These are phyloP conservation scores for Tylopilus plumbeoviolaceoides DNA, from an alignment of 768 basidiomycete species.

Conservation along the genomic window DNA sequence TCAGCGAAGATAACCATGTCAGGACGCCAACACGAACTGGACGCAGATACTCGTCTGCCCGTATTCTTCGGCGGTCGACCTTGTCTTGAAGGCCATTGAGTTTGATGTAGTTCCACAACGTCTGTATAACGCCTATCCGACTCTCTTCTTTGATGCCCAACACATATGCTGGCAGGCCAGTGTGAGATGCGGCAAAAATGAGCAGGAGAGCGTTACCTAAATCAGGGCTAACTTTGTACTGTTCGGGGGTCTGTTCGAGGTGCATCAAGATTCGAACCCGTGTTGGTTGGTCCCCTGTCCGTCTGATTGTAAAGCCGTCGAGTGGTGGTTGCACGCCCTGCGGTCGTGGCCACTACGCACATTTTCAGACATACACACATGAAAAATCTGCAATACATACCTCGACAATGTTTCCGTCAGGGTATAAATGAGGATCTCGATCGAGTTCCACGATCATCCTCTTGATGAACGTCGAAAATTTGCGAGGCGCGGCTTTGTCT, in stretches of 20 bases:
- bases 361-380: neutral
- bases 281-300: slow-evolving; percentile 75
- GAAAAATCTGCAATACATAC: slow-evolving; percentile 35
- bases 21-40: slow-evolving; percentile 40
- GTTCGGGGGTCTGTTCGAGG: slow-evolving; percentile 82
- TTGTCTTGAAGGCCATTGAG: slow-evolving; percentile 79
- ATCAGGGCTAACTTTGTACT: slow-evolving; percentile 75
- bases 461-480: slow-evolving; percentile 85
- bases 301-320: slow-evolving; percentile 83
- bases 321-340: slow-evolving; percentile 55
- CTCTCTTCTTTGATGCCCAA: slow-evolving; percentile 85
- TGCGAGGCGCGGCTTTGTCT: slow-evolving; percentile 60
- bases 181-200: slow-evolving; percentile 2
- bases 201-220: slow-evolving; percentile 44
- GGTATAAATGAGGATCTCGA: slow-evolving; percentile 73
- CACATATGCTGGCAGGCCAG: slow-evolving; percentile 42
- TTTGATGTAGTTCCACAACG: slow-evolving; percentile 93
- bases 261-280: slow-evolving; percentile 82
- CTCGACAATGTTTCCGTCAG: slow-evolving; percentile 88
- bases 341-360: slow-evolving; percentile 56
- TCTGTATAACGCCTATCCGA: slow-evolving; percentile 47
- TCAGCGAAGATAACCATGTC: neutral
- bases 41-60: slow-evolving; percentile 63
- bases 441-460: slow-evolving; percentile 85
- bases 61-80: slow-evolving; percentile 65